Evolutionary conservation across 2,329 filamentous ascomycete genomes (phyloP).

Genomic region (Whalleya microplaca): DNA sequence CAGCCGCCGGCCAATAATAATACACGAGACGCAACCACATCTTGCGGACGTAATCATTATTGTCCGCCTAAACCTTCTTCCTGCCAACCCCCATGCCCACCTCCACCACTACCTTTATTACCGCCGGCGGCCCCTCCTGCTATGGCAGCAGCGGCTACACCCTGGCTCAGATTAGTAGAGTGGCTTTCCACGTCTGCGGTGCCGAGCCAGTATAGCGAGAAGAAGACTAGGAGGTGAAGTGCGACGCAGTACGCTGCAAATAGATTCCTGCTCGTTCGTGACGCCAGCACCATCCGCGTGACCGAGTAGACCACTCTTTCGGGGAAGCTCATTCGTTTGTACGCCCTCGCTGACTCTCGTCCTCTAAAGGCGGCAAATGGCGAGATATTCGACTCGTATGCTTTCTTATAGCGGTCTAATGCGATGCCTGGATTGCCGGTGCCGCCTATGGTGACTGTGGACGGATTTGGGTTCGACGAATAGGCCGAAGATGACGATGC

Average conservation of each 20-base stretch:
- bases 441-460: conserved; percentile 65
- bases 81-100: conserved; percentile 61
- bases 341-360: conserved; percentile 87
- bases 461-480: conserved; percentile 73
- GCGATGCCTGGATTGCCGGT: conserved; percentile 63
- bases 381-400: conserved; percentile 93
- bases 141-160: conserved; percentile 49
- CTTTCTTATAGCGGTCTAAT: conserved; percentile 84
- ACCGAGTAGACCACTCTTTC: conserved; percentile 90
- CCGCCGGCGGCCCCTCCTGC: conserved; percentile 43
- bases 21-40: conserved; percentile 20
- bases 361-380: conserved; percentile 95
- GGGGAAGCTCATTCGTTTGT: conserved; percentile 89
- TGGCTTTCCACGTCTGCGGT: conserved; percentile 67
- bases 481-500: conserved; percentile 67
- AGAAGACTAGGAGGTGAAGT: conserved; percentile 85
- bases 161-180: conserved; percentile 58
- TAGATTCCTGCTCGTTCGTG: conserved; percentile 85
- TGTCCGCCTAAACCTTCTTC: conserved; percentile 61
- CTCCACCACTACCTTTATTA: conserved; percentile 38
- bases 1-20: conserved; percentile 17
- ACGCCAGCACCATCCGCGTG: conserved; percentile 88
- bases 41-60: conserved; percentile 29
- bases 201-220: conserved; percentile 84
- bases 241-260: conserved; percentile 92